Conservation (phyloP, 164 flowering plant genomes). For the Taxillus chinensis region DNA sequence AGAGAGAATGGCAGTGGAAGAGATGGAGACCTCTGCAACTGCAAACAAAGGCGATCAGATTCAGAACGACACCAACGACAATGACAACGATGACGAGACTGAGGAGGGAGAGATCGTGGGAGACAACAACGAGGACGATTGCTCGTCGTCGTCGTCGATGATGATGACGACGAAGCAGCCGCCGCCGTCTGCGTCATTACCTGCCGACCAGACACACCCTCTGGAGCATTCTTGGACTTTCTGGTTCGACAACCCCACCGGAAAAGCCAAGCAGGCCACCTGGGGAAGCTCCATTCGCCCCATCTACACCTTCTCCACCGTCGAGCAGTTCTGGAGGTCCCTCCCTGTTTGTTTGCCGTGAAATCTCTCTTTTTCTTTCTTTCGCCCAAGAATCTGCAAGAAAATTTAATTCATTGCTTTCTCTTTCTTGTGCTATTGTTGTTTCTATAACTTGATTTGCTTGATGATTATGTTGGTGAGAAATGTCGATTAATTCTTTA, state of each 20-base stretch:
- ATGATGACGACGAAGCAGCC: conserved; percentile 9
- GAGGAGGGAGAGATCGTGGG: conserved; percentile 49
- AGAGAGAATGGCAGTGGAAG: conserved; percentile 16
- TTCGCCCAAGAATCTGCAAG: too few species aligned
- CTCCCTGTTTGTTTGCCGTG: not conserved
- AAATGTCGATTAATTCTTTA: too few species aligned
- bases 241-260: conserved; percentile 77
- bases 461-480: too few species aligned
- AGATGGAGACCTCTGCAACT: not conserved
- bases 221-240: conserved; percentile 86
- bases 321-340: conserved; percentile 88
- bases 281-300: conserved; percentile 83
- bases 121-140: conserved; percentile 45
- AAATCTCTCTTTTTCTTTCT: too few species aligned
- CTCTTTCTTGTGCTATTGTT: too few species aligned
- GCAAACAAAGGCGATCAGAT: conserved; percentile 6
- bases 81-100: conserved; percentile 8
- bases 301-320: conserved; percentile 68
- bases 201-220: conserved; percentile 29
- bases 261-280: conserved; percentile 48
- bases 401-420: too few species aligned
- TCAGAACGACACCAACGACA: conserved; percentile 7
- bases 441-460: too few species aligned
- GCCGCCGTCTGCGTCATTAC: not conserved
- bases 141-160: not conserved